Evolutionary conservation across 768 basidiomycete species (phyloP).

Genomic region (Podaxis sp.): DNA sequence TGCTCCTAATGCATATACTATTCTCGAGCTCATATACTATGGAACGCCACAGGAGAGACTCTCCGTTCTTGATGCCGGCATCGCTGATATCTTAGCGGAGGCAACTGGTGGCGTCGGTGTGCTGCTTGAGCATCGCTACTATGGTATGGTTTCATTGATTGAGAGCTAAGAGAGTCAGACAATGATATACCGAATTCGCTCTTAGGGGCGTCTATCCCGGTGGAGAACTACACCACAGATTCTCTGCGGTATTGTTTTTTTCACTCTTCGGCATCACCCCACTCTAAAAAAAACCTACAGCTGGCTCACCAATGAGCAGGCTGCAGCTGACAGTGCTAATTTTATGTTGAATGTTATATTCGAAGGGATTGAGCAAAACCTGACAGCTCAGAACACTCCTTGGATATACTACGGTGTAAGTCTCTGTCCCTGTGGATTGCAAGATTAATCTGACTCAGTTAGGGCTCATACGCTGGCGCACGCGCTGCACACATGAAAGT

Average conservation of each 20-base stretch:
- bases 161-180: not conserved
- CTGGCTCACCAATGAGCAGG: not conserved
- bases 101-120: slow-evolving; percentile 87
- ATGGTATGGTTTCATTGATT: slow-evolving; percentile 46
- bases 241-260: not conserved
- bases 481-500: slow-evolving; percentile 89
- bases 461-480: slow-evolving; percentile 91
- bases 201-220: not conserved
- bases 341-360: not conserved
- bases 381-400: not conserved
- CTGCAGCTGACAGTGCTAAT: not conserved
- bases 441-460: not conserved
- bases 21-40: not conserved
- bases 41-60: slow-evolving; percentile 37
- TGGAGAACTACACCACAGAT: not conserved
- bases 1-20: not conserved
- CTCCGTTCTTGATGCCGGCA: slow-evolving; percentile 73
- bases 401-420: not conserved
- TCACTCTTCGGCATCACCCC: not conserved
- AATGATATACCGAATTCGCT: not conserved
- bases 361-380: not conserved
- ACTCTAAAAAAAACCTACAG: not conserved
- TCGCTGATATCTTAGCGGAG: slow-evolving; percentile 79
- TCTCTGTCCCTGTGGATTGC: not conserved
- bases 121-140: slow-evolving; percentile 89